Evolutionary conservation across 352 stramenopile genomes (phyloP).

Genomic region (Phytopythium vexans): DNA sequence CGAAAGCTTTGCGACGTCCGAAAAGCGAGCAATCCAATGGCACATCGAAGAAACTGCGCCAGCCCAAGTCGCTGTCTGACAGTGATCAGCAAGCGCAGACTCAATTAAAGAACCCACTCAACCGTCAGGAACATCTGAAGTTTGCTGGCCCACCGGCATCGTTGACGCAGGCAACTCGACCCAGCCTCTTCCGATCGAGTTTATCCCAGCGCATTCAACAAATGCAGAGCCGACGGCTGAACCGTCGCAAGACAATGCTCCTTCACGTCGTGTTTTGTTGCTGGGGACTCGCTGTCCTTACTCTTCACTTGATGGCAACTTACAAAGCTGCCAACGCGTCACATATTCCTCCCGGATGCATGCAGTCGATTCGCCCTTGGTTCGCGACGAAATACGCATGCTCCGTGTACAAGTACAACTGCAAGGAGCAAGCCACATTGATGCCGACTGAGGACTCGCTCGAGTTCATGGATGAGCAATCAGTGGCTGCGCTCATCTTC

Average conservation of each 20-base stretch:
- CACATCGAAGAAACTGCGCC: not conserved
- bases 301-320: not conserved
- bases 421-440: conserved; percentile 7
- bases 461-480: conserved; percentile 5
- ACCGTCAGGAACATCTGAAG: too few relatives aligned
- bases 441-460: conserved; percentile 5
- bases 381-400: conserved; percentile 6
- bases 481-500: conserved; percentile 13
- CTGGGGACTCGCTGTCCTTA: not conserved
- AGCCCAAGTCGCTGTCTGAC: not conserved
- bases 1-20: not conserved
- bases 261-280: not conserved
- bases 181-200: conserved; percentile 1
- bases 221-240: not conserved
- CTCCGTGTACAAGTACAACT: conserved; percentile 10
- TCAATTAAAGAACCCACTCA: too few relatives aligned
- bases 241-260: not conserved
- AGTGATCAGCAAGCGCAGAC: too few relatives aligned
- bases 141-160: not conserved
- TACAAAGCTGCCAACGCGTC: not conserved
- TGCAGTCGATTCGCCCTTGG: conserved; percentile 6
- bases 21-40: not conserved
- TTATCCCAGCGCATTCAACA: not conserved
- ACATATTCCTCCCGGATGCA: not conserved
- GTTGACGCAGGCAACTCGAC: not conserved